phyloP scores from a whole-genome alignment of 768 basidiomycete species.

The Psilocybe cubensis region DNA sequence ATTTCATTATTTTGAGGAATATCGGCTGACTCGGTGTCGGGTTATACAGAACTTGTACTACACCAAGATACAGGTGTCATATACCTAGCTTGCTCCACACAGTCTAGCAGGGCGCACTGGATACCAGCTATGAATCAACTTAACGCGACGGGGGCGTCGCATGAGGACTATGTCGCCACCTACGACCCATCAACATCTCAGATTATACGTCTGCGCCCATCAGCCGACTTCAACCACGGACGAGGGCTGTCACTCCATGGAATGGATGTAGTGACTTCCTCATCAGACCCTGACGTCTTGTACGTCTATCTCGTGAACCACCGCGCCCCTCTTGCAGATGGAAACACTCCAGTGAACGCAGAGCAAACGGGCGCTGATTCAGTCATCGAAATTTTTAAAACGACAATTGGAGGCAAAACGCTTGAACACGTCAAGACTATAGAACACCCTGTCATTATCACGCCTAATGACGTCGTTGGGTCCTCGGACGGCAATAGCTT shows the following conservation, averaged over 20 bases:
- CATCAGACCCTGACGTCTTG: conserved; percentile 46
- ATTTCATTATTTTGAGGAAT: too few relatives aligned
- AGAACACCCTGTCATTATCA: conserved; percentile 54
- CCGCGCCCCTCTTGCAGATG: conserved; percentile 48
- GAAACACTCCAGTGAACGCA: conserved; percentile 23
- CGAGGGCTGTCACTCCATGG: conserved; percentile 61
- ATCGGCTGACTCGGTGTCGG: background rate
- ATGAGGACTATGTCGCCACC: conserved; percentile 59
- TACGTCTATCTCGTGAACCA: conserved; percentile 81
- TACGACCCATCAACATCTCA: conserved; percentile 51
- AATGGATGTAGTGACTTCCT: conserved; percentile 67
- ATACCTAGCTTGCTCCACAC: conserved; percentile 66
- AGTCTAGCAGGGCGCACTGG: conserved; percentile 51
- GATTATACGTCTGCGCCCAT: conserved; percentile 47
- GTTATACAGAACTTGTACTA: conserved; percentile 55
- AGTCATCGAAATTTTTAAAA: conserved; percentile 70
- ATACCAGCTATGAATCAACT: conserved; percentile 42
- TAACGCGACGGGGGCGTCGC: conserved; percentile 39
- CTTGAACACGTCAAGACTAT: conserved; percentile 63
- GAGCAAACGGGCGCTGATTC: conserved; percentile 66
- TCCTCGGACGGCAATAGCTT: conserved; percentile 64
- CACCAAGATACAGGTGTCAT: conserved; percentile 59
- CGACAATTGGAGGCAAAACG: conserved; percentile 41
- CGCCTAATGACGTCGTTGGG: conserved; percentile 75
- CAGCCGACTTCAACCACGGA: conserved; percentile 35